A percentile compares a stretch with the other conserved stretches of the same genome.
These are phyloP conservation scores for Metschnikowia cubensis DNA, from an alignment of 805 yeast genomes.

Conservation along the genomic window DNA sequence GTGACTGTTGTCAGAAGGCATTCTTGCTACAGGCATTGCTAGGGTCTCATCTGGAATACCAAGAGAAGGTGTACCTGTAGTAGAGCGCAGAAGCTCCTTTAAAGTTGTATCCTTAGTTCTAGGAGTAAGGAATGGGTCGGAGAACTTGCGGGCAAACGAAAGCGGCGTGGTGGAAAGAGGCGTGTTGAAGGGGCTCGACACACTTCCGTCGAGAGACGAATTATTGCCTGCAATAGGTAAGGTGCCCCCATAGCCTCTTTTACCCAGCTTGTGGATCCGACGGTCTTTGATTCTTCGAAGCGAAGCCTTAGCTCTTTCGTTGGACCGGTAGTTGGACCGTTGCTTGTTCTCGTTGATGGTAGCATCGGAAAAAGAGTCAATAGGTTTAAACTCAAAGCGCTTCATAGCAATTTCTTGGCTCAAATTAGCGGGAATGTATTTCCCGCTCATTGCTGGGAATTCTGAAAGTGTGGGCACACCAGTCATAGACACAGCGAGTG, in stretches of 20 bases:
- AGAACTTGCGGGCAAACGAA: neutral
- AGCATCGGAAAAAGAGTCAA: slow-evolving; percentile 12
- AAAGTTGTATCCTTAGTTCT: neutral
- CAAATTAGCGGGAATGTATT: slow-evolving; percentile 22
- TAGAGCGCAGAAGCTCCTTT: neutral
- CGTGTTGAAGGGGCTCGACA: slow-evolving; percentile 22
- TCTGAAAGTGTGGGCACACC: slow-evolving; percentile 42
- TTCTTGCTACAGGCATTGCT: neutral
- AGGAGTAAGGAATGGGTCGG: slow-evolving; percentile 2
- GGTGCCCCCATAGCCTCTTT: slow-evolving; percentile 18
- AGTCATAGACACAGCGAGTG: slow-evolving; percentile 12
- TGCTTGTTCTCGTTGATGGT: slow-evolving; percentile 14
- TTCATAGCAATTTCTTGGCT: slow-evolving; percentile 15
- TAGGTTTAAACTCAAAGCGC: slow-evolving; percentile 16
- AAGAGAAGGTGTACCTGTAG: neutral
- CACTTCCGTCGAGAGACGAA: slow-evolving; percentile 4
- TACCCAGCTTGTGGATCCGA: slow-evolving; percentile 44
- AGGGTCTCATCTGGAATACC: neutral
- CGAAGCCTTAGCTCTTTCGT: slow-evolving; percentile 65
- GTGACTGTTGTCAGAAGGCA: neutral
- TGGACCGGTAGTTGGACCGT: slow-evolving; percentile 33
- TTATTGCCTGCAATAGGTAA: slow-evolving; percentile 1
- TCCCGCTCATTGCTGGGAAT: slow-evolving; percentile 38
- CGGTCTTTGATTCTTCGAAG: slow-evolving; percentile 56
- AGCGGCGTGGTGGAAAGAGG: slow-evolving; percentile 1